These are phyloP conservation scores for Beauveria medogensis DNA, from an alignment of 2,329 filamentous ascomycete species.

Conservation along the genomic window DNA sequence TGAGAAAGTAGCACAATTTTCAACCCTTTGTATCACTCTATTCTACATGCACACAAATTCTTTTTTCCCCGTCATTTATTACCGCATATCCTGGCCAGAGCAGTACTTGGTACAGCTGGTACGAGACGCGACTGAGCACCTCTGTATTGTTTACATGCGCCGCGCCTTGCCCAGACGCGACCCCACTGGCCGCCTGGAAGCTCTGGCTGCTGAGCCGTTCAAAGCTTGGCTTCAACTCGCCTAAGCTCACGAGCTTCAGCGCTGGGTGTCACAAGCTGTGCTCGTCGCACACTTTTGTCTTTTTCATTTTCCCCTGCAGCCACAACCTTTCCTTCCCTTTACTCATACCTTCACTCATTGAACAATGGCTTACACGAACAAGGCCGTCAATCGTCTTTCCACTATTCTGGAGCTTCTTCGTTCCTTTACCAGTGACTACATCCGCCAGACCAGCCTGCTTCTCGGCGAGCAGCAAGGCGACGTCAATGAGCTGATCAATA, in stretches of 20 bases:
- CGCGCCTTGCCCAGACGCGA: neutral
- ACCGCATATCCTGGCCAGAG: neutral
- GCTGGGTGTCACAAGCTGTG: neutral
- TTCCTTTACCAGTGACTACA: conserved; percentile 73
- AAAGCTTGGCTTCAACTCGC: neutral
- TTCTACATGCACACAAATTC: neutral
- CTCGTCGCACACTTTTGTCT: neutral
- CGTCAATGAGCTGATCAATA: conserved; percentile 37
- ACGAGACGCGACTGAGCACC: conserved; percentile 5
- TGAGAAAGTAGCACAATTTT: too few relatives aligned
- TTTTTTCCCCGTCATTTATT: neutral
- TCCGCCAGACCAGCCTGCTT: conserved; percentile 80
- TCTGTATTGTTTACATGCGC: conserved; percentile 10
- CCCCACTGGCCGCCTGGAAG: conserved; percentile 8
- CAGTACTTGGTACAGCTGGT: neutral
- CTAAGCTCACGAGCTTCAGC: neutral
- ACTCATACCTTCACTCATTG: neutral
- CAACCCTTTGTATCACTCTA: neutral
- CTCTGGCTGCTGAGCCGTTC: conserved; percentile 15
- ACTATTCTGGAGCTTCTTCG: conserved; percentile 74
- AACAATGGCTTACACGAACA: conserved; percentile 39
- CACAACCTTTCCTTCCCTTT: neutral
- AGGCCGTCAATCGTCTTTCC: conserved; percentile 53
- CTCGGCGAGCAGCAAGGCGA: conserved; percentile 56
- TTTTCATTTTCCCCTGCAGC: neutral